phyloP scores from a whole-genome alignment of 345 rosid genomes.

The Heritiera fomes region DNA sequence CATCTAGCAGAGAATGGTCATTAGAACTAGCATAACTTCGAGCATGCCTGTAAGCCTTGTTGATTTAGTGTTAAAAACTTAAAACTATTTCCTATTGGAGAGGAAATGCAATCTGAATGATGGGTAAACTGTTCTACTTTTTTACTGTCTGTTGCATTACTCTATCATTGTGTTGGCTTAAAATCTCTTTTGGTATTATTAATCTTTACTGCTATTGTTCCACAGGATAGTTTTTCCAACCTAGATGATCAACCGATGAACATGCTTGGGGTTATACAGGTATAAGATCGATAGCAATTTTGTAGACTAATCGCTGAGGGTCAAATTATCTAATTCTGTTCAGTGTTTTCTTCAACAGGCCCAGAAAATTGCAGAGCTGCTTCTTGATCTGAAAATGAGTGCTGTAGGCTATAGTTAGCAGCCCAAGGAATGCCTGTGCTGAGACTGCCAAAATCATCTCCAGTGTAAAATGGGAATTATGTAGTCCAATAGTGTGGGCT shows the following conservation, averaged over 20 bases:
- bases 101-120: neutral
- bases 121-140: neutral
- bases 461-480: slow-evolving; percentile 35
- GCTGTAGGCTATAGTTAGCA: slow-evolving; percentile 45
- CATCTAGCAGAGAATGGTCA: neutral
- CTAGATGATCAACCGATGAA: slow-evolving; percentile 56
- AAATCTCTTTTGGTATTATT: neutral
- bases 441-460: slow-evolving; percentile 67
- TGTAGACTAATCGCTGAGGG: neutral
- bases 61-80: neutral
- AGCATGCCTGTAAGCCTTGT: neutral
- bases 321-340: slow-evolving; percentile 27
- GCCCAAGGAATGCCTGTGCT: slow-evolving; percentile 52
- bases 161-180: neutral
- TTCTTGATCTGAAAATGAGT: slow-evolving; percentile 76
- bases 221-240: slow-evolving; percentile 43
- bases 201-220: neutral
- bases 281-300: slow-evolving; percentile 25
- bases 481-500: neutral
- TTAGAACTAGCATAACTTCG: slow-evolving; percentile 1
- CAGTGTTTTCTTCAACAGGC: slow-evolving; percentile 48
- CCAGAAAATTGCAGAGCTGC: slow-evolving; percentile 90
- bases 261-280: slow-evolving; percentile 91
- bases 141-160: neutral
- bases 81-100: neutral